Percentiles rank a stretch among this genome's conserved stretches.
These are phyloP conservation scores for Corchorus olitorius DNA, from an alignment of 345 rosid genomes.

Conservation along the genomic window DNA sequence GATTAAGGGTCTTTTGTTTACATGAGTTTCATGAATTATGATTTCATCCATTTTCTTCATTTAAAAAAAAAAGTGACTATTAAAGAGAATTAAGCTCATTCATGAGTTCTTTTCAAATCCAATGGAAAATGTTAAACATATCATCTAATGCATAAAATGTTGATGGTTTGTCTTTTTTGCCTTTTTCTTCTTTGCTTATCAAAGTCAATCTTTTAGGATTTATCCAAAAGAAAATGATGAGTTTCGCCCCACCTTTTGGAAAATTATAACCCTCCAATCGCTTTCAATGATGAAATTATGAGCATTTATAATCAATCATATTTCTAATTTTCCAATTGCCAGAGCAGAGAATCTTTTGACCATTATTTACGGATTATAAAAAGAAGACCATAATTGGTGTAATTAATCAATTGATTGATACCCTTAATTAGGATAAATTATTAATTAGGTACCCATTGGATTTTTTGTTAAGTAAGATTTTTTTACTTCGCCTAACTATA, in stretches of 20 bases:
- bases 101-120: neutral
- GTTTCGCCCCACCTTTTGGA: neutral
- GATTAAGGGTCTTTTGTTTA: too few relatives aligned
- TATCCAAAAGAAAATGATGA: neutral
- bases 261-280: neutral
- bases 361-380: neutral
- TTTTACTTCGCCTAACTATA: too few relatives aligned
- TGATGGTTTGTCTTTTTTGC: too few relatives aligned
- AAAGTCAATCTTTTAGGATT: neutral
- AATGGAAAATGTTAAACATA: neutral
- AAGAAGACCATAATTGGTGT: neutral
- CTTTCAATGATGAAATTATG: neutral
- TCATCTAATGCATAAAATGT: neutral
- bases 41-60: neutral
- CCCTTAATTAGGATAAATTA: neutral
- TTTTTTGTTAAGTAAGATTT: neutral
- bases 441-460: neutral
- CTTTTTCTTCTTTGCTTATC: neutral
- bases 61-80: neutral
- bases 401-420: neutral
- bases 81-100: neutral
- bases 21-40: neutral
- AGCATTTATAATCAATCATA: neutral
- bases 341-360: constrained; percentile 2
- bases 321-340: neutral